A percentile compares a stretch with the other conserved stretches of the same genome.
Evolutionary conservation across 352 stramenopile genomes (phyloP).

Genomic region (Phytophthora chlamydospora): DNA sequence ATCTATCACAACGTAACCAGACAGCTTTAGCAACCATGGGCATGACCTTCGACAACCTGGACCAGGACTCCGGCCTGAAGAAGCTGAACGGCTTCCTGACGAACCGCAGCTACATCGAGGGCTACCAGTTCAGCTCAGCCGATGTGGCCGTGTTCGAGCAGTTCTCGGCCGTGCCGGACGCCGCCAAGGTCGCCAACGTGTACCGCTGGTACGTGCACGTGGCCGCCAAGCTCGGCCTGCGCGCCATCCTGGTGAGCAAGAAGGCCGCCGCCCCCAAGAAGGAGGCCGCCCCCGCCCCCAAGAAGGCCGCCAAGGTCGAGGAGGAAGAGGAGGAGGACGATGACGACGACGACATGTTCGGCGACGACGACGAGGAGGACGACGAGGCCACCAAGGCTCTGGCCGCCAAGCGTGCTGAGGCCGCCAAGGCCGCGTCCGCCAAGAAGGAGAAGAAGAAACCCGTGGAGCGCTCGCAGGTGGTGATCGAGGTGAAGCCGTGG

Average conservation of each 20-base stretch:
- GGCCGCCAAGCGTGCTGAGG: slow-evolving; percentile 57
- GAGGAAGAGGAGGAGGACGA: slow-evolving; percentile 50
- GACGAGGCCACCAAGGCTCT: slow-evolving; percentile 46
- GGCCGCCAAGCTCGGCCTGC: slow-evolving; percentile 60
- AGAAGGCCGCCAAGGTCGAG: slow-evolving; percentile 26
- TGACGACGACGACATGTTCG: slow-evolving; percentile 65
- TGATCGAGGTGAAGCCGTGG: slow-evolving; percentile 79
- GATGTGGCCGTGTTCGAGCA: slow-evolving; percentile 69
- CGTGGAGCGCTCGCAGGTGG: slow-evolving; percentile 65
- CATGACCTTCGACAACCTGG: slow-evolving; percentile 68
- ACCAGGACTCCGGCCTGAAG: slow-evolving; percentile 67
- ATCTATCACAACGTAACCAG: slow-evolving; percentile 25
- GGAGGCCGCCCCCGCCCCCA: slow-evolving; percentile 24
- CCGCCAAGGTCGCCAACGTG: slow-evolving; percentile 63
- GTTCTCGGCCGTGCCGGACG: slow-evolving; percentile 48
- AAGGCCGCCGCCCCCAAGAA: slow-evolving; percentile 25
- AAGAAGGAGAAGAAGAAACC: slow-evolving; percentile 79
- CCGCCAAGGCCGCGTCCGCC: slow-evolving; percentile 40
- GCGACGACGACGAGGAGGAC: slow-evolving; percentile 73
- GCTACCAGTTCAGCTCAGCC: slow-evolving; percentile 69
- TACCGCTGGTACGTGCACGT: slow-evolving; percentile 79
- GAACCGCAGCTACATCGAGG: slow-evolving; percentile 80
- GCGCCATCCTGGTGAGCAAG: slow-evolving; percentile 42
- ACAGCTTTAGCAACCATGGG: slow-evolving; percentile 40
- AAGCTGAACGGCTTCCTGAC: slow-evolving; percentile 87